Evolutionary conservation across 805 yeast genomes (phyloP).

Genomic region (Ogataea siamensis): DNA sequence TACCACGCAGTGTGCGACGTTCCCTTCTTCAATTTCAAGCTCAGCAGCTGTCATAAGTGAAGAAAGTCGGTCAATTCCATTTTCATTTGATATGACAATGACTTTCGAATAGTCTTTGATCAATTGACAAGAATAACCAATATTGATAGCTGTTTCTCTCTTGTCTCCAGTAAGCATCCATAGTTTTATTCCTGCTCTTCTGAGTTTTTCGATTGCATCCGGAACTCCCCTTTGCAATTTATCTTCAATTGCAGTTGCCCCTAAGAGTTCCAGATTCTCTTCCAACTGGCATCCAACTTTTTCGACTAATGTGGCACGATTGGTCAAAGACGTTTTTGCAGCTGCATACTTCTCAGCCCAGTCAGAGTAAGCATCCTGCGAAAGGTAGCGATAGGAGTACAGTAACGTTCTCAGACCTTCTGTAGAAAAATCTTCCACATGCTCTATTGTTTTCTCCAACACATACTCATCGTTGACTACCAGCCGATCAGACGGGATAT

Average conservation of each 20-base stretch:
- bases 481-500: slow-evolving; percentile 53
- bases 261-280: slow-evolving; percentile 62
- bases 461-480: slow-evolving; percentile 72
- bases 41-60: slow-evolving; percentile 73
- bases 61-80: slow-evolving; percentile 50
- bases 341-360: slow-evolving; percentile 70
- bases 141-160: slow-evolving; percentile 95
- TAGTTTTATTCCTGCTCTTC: slow-evolving; percentile 89
- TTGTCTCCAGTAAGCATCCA: slow-evolving; percentile 99
- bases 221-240: slow-evolving; percentile 96
- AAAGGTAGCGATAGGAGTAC: slow-evolving; percentile 76
- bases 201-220: slow-evolving; percentile 85
- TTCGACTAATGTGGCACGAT: slow-evolving; percentile 67
- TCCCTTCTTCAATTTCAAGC: slow-evolving; percentile 66
- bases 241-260: slow-evolving; percentile 97
- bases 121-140: slow-evolving; percentile 90
- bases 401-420: slow-evolving; percentile 91
- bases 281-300: slow-evolving; percentile 73
- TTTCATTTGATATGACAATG: slow-evolving; percentile 51
- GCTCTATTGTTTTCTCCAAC: slow-evolving; percentile 80
- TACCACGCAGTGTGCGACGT: slow-evolving; percentile 89
- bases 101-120: slow-evolving; percentile 92
- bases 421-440: slow-evolving; percentile 89
- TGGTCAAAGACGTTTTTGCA: slow-evolving; percentile 73
- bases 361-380: slow-evolving; percentile 49